Percentiles rank a stretch among this genome's conserved stretches.
Conservation (phyloP, 2,329 filamentous ascomycete genomes). For the Aspergillus arachidicola region DNA sequence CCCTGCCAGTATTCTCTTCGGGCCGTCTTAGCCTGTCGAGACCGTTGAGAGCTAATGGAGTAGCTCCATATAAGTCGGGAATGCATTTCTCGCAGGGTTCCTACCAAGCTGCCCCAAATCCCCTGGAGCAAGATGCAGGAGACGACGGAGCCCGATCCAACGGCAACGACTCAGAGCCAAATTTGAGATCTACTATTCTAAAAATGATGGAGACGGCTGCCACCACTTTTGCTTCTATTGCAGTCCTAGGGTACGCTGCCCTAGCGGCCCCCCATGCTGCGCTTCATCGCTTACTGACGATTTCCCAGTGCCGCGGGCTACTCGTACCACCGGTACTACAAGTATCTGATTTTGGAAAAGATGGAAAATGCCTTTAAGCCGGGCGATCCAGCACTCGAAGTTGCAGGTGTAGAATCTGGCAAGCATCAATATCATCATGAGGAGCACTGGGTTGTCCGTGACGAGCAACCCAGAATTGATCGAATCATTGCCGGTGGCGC, state of each 20-base stretch:
- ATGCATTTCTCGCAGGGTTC: slow-evolving; percentile 29
- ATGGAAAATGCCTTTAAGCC: slow-evolving; percentile 90
- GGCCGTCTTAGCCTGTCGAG: slow-evolving; percentile 22
- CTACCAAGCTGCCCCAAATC: slow-evolving; percentile 27
- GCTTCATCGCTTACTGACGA: slow-evolving; percentile 20
- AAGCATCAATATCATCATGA: slow-evolving; percentile 43
- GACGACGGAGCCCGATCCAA: slow-evolving; percentile 29
- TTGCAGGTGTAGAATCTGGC: slow-evolving; percentile 62
- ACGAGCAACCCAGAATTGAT: slow-evolving; percentile 81
- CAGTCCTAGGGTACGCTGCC: slow-evolving; percentile 62
- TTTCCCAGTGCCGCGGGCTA: slow-evolving; percentile 63
- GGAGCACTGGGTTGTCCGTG: slow-evolving; percentile 78
- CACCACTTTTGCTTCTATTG: slow-evolving; percentile 74
- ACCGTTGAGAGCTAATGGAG: slow-evolving; percentile 14
- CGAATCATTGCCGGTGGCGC: slow-evolving; percentile 74
- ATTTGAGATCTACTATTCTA: slow-evolving; percentile 43
- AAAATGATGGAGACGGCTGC: slow-evolving; percentile 76
- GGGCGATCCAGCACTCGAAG: slow-evolving; percentile 83
- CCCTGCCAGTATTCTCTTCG: slow-evolving; percentile 20
- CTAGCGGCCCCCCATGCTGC: background rate
- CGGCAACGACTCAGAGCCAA: slow-evolving; percentile 30
- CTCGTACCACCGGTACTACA: slow-evolving; percentile 82
- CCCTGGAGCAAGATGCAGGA: slow-evolving; percentile 33
- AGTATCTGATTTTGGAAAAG: slow-evolving; percentile 85
- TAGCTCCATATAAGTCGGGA: slow-evolving; percentile 17